Base-by-base conservation (phyloP, 208 protist species). In the Leishmania gerbilli region DNA sequence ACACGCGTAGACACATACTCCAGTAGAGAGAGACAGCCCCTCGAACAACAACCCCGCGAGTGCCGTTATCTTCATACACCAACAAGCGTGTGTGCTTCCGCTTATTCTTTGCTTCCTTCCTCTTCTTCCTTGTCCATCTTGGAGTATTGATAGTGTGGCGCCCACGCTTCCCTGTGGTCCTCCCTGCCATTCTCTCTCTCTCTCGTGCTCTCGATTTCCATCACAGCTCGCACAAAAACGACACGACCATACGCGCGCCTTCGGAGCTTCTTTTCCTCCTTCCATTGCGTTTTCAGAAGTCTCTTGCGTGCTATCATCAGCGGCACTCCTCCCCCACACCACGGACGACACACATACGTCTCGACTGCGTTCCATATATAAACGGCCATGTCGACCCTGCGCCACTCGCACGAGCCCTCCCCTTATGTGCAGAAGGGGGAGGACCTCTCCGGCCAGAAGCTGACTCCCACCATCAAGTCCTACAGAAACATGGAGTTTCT, bases 401-500 rank as follows among this genome's bases (percentile, higher is more conserved):
- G 7, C 24, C 42, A 42, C 45, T 15, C 42, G 37, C 77, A 88
- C 51, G 85, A 79, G 76, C 47, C 71, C 71, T 87, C 94, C 8
- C 92, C 94, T 17, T 97, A 96, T 82, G 80, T 89, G n/a, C 83
- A 92, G 79, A 96, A 91, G 88, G 76, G 85, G 31, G 91, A 92
- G 74, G 94, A 97, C 67, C 31, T 84, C 5, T 55, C 21, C 13
- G 87, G 85, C 42, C 89, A 88, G 27, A 76, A 79, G 31, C 84
- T 95, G 49, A 93, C 83, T n/a, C 90, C 88, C 6, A 93, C 93
- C 21, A 84, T 91, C 37, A 98, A 98, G 87, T 96, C 96, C 42
- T 98, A 98, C 92, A 90, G 91, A 53, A 98, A 97, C 85, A 71
- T 88, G 51, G 76, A 84, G 34, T 98, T 98, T 65, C 87, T 98